Evolutionary conservation across 2,329 filamentous ascomycete genomes (phyloP).

Genomic region (Fusarium mangiferae): DNA sequence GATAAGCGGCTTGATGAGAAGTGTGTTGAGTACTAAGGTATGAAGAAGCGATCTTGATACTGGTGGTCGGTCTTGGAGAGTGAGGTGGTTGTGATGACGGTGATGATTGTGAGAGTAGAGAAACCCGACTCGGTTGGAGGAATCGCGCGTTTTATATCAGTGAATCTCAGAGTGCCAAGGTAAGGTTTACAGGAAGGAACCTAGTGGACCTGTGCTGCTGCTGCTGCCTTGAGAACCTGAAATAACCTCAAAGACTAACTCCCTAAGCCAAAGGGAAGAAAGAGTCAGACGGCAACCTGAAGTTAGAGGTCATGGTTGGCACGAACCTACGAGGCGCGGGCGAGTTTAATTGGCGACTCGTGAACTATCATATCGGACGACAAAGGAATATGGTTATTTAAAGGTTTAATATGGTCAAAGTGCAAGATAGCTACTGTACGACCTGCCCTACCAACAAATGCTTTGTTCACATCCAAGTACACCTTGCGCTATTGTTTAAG

Average conservation of each 20-base stretch:
- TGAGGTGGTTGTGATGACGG: not conserved
- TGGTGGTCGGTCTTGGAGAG: not conserved
- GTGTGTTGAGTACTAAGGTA: not conserved
- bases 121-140: not conserved
- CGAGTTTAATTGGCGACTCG: not conserved
- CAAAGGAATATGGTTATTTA: not conserved
- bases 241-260: slow-evolving; percentile 6
- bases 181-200: slow-evolving; percentile 9
- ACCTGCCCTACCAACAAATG: not conserved
- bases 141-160: slow-evolving; percentile 5
- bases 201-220: slow-evolving; percentile 13
- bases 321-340: not conserved
- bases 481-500: not conserved
- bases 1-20: not conserved
- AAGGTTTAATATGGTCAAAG: not conserved
- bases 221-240: slow-evolving; percentile 31
- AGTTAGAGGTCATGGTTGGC: not conserved
- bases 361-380: not conserved
- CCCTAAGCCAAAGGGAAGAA: not conserved
- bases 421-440: not conserved
- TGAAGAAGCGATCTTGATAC: not conserved
- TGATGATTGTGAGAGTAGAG: not conserved
- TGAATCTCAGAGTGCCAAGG: not conserved
- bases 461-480: not conserved
- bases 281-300: slow-evolving; percentile 16